Percentiles rank a stretch among this genome's conserved stretches.
These are phyloP conservation scores for Colletotrichum sansevieriae DNA, from an alignment of 2,329 filamentous ascomycete genomes.

Conservation along the genomic window DNA sequence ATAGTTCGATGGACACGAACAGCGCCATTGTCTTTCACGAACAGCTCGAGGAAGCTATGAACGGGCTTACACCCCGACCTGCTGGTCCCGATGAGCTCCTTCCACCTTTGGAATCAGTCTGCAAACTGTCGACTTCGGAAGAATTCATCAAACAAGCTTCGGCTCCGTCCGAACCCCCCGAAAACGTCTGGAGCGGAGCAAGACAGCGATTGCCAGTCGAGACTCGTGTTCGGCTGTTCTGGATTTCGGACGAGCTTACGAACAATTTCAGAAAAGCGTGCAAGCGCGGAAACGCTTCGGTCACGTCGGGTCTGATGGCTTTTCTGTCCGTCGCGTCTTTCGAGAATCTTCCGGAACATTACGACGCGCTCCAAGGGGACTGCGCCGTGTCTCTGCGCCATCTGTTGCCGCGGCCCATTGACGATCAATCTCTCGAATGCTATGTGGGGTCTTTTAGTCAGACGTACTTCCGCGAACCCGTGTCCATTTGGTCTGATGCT, in stretches of 20 bases:
- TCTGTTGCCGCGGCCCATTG: neutral
- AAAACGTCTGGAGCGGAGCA: neutral
- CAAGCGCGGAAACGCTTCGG: neutral
- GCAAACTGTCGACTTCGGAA: neutral
- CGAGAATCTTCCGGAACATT: neutral
- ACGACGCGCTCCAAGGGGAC: neutral
- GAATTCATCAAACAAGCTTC: neutral
- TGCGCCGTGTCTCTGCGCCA: constrained; percentile 3
- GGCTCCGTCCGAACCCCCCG: neutral
- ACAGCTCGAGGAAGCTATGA: neutral
- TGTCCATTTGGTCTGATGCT: neutral
- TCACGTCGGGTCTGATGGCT: neutral
- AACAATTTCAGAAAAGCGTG: neutral
- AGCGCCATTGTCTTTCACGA: neutral
- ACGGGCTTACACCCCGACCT: neutral
- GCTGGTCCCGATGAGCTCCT: neutral
- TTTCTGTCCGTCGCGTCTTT: neutral
- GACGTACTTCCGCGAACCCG: neutral
- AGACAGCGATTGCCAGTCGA: neutral
- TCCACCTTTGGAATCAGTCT: neutral
- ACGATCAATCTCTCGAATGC: neutral
- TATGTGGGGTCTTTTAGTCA: constrained; percentile 2
- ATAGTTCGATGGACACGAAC: neutral
- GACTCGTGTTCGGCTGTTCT: neutral
- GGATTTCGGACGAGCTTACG: neutral